Evolutionary conservation across 208 protist species (phyloP).

Genomic region (Naegleria fowleri): DNA sequence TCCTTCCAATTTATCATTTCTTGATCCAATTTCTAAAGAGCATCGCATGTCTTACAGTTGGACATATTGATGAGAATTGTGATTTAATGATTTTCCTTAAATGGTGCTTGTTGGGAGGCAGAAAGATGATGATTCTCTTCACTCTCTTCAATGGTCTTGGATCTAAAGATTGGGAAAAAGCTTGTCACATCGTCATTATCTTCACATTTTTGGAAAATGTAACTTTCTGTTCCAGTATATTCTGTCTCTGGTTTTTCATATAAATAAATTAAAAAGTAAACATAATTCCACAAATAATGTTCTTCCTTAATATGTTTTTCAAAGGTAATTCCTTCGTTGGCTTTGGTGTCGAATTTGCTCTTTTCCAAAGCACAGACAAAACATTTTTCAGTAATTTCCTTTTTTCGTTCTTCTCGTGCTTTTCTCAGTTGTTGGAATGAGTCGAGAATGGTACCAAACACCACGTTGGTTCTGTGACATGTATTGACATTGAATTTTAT

Average conservation of each 20-base stretch:
- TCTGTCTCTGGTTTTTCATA: slow-evolving; percentile 63
- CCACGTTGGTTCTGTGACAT: slow-evolving; percentile 54
- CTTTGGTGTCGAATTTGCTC: slow-evolving; percentile 46
- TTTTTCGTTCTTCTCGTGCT: slow-evolving; percentile 25
- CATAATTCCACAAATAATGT: slow-evolving; percentile 91
- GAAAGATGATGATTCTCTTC: neutral
- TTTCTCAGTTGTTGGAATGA: slow-evolving; percentile 47
- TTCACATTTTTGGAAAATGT: slow-evolving; percentile 60
- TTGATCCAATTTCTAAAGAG: no score
- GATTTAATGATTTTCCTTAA: no score
- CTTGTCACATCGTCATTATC: slow-evolving; percentile 42
- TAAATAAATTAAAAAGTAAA: slow-evolving; percentile 81
- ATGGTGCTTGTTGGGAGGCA: no score
- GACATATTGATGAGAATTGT: no score
- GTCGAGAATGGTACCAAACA: slow-evolving; percentile 65
- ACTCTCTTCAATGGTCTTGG: neutral
- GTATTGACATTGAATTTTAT: no score
- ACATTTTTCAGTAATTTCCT: slow-evolving; percentile 53
- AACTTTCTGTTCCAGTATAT: slow-evolving; percentile 71
- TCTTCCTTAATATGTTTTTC: slow-evolving; percentile 69
- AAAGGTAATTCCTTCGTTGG: slow-evolving; percentile 54
- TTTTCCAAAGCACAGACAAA: slow-evolving; percentile 56
- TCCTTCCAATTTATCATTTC: no score
- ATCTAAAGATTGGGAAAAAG: neutral
- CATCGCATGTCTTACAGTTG: no score